Evolutionary conservation across 164 flowering plant genomes (phyloP).

Genomic region (Chimonanthus praecox): DNA sequence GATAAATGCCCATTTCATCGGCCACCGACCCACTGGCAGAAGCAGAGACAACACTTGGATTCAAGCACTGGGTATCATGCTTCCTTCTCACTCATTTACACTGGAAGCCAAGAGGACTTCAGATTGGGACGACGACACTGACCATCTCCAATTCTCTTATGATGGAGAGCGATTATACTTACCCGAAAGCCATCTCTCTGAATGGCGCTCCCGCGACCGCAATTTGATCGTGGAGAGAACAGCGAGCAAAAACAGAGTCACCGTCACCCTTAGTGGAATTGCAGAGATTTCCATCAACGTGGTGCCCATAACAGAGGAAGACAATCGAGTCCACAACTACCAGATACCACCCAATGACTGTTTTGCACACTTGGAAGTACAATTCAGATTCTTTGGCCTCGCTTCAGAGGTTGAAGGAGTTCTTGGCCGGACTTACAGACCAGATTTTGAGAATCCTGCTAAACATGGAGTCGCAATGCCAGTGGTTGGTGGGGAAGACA

Average conservation of each 20-base stretch:
- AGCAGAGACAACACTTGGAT: constrained; percentile 76
- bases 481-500: constrained; percentile 67
- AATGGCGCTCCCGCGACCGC: constrained; percentile 36
- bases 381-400: constrained; percentile 53
- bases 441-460: constrained; percentile 56
- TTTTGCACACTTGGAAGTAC: constrained; percentile 74
- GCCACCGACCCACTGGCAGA: constrained; percentile 53
- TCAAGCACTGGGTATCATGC: constrained; percentile 66
- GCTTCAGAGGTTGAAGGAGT: constrained; percentile 69
- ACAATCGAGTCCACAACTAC: constrained; percentile 48
- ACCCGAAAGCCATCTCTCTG: constrained; percentile 31
- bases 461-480: constrained; percentile 79
- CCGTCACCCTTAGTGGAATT: constrained; percentile 23
- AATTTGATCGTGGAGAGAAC: constrained; percentile 33
- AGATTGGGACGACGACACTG: constrained; percentile 47
- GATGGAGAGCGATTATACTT: constrained; percentile 33
- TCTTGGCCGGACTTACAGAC: constrained; percentile 66
- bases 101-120: constrained; percentile 39
- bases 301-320: constrained; percentile 39
- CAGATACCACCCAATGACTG: constrained; percentile 62
- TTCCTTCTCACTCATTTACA: constrained; percentile 41
- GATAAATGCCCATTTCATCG: constrained; percentile 37
- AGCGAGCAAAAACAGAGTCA: constrained; percentile 28
- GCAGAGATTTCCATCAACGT: constrained; percentile 40
- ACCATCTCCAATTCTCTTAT: constrained; percentile 48